Evolutionary conservation across 306 rosid species (phyloP), one percentile per base, ranked within the genome.

Genomic region (Aeschynomene evenia): DNA sequence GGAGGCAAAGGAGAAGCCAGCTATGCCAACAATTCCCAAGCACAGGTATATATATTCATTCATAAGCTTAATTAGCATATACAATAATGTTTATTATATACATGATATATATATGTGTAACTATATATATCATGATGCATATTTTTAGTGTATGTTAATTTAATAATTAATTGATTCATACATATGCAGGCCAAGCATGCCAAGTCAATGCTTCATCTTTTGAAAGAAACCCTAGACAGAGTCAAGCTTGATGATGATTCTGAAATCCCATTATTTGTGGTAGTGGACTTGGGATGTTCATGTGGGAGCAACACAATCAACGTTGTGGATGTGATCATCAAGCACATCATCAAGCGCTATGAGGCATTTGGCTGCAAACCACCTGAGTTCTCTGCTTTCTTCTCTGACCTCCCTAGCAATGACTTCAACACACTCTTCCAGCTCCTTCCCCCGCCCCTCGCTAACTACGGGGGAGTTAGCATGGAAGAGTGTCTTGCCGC

Each of bases 11-110:
- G 97, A 66, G 99, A 89, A 33, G 78, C 85, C 19, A 95, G 99
- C 85, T 95, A 95, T 66, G 99, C 99, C 82, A 91, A 87, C 84
- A 95, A 91, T 82, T 95, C 99, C 64, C 92, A 87, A 86, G 97
- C 99, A 53, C 99, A 82, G 81, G 86, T 78, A 85, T 5, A 16
- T 7, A n/a, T n/a, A n/a, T n/a, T n/a, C n/a, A n/a, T n/a, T n/a
- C n/a, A n/a, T n/a, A n/a, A n/a, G n/a, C n/a, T n/a, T n/a, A n/a
- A n/a, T n/a, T n/a, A n/a, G n/a, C n/a, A n/a, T n/a, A n/a, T n/a
- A n/a, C n/a, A n/a, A n/a, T n/a, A n/a, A n/a, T n/a, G n/a, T n/a
- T n/a, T n/a, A n/a, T n/a, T n/a, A n/a, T n/a, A n/a, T n/a, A n/a
- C n/a, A n/a, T n/a, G n/a, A n/a, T n/a, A n/a, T n/a, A n/a, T n/a